Conservation (phyloP, 1,284 basidiomycete genomes). For the Apiotrichum akiyoshidainum region DNA sequence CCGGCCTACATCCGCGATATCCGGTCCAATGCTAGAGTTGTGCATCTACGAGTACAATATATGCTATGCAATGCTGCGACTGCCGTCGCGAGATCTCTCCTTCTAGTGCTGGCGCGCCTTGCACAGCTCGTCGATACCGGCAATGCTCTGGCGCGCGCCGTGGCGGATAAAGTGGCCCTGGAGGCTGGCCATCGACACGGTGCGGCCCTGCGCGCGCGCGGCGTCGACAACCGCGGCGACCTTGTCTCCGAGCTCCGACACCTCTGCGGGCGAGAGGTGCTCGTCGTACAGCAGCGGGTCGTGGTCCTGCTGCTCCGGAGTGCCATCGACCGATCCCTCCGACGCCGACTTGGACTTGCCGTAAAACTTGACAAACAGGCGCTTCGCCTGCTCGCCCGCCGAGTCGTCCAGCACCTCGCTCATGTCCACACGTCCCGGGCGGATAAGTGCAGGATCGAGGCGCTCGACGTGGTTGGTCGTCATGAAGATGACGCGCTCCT, state of each 20-base stretch:
- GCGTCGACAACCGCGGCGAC: slow-evolving; percentile 59
- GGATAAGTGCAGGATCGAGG: slow-evolving; percentile 76
- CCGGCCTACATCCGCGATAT: too few relatives aligned
- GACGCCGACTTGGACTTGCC: slow-evolving; percentile 9
- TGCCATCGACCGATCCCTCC: slow-evolving; percentile 8
- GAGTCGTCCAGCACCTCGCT: slow-evolving; percentile 84
- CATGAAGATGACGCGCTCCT: slow-evolving; percentile 98
- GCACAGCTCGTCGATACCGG: slow-evolving; percentile 54
- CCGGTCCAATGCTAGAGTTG: too few relatives aligned
- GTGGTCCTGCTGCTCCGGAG: slow-evolving; percentile 8
- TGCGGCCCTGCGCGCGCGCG: slow-evolving; percentile 55
- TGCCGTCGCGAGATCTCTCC: too few relatives aligned
- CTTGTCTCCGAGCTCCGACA: slow-evolving; percentile 56
- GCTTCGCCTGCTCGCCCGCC: slow-evolving; percentile 70
- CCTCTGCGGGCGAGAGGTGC: slow-evolving; percentile 50
- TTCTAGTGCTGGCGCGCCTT: not conserved
- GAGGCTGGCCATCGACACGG: slow-evolving; percentile 86
- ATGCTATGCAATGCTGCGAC: too few relatives aligned
- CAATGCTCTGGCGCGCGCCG: slow-evolving; percentile 62
- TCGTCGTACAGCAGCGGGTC: slow-evolving; percentile 14
- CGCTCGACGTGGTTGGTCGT: slow-evolving; percentile 86
- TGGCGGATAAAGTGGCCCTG: slow-evolving; percentile 89
- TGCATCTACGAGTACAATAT: too few relatives aligned
- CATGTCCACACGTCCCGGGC: slow-evolving; percentile 90
- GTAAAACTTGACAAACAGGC: slow-evolving; percentile 85